Evolutionary conservation across 306 rosid genomes (phyloP).

Genomic region (Pterocarpus macrocarpus): DNA sequence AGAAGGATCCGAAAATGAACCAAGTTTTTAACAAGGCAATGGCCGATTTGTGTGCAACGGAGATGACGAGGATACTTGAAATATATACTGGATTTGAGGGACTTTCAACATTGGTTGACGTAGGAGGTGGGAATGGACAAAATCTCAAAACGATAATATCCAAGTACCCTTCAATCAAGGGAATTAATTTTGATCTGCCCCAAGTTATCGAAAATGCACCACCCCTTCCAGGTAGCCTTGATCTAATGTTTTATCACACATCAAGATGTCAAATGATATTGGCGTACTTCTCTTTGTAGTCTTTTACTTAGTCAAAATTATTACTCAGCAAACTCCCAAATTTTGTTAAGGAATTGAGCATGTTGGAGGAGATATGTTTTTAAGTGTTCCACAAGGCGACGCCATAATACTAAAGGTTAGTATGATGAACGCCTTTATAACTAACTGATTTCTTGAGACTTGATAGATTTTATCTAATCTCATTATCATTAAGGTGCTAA

Average conservation of each 20-base stretch:
- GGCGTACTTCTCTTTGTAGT: neutral
- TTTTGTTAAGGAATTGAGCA: slow-evolving; percentile 31
- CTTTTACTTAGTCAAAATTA: neutral
- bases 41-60: slow-evolving; percentile 2
- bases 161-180: slow-evolving; percentile 50
- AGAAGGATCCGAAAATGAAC: slow-evolving; percentile 7
- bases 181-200: slow-evolving; percentile 55
- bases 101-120: slow-evolving; percentile 48
- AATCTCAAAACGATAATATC: slow-evolving; percentile 44
- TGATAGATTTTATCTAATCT: neutral
- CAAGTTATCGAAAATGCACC: slow-evolving; percentile 52
- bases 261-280: neutral
- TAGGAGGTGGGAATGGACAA: slow-evolving; percentile 56
- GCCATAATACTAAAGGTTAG: slow-evolving; percentile 36
- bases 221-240: slow-evolving; percentile 31
- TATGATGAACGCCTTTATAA: neutral
- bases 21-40: slow-evolving; percentile 43
- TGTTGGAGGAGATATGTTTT: slow-evolving; percentile 35
- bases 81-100: slow-evolving; percentile 50
- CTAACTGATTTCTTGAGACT: neutral
- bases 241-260: neutral
- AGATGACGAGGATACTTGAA: slow-evolving; percentile 43
- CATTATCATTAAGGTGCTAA: neutral
- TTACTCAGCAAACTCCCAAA: neutral
- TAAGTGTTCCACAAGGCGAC: slow-evolving; percentile 4